A percentile compares a stretch with the other conserved stretches of the same genome.
phyloP scores from a whole-genome alignment of 1,139 yeast genomes.

The Trichomonascaceae sp. region DNA sequence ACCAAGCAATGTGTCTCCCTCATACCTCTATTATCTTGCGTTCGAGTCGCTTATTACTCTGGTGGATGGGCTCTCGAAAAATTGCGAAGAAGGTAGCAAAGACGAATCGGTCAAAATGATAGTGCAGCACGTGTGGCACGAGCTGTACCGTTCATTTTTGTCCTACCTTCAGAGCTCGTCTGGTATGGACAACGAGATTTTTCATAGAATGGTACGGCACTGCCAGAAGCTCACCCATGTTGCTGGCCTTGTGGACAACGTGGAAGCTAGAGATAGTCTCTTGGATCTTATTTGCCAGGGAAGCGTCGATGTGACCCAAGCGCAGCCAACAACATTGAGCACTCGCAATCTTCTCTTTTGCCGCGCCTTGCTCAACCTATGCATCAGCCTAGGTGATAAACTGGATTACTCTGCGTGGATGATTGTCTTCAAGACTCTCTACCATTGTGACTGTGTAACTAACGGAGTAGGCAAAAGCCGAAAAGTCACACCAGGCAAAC shows the following conservation, averaged over 20 bases:
- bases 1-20: constrained; percentile 43
- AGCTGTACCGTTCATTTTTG: no score
- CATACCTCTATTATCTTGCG: constrained; percentile 50
- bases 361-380: constrained; percentile 64
- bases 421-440: constrained; percentile 53
- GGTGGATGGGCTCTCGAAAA: constrained; percentile 67
- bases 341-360: constrained; percentile 62
- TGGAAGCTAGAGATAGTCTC: no score
- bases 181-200: no score
- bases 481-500: constrained; percentile 7
- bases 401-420: constrained; percentile 60
- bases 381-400: constrained; percentile 64
- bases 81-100: no score
- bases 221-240: constrained; percentile 73
- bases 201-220: no score
- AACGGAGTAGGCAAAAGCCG: constrained; percentile 14
- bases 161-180: no score
- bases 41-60: constrained; percentile 40
- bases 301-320: no score
- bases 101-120: no score
- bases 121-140: no score
- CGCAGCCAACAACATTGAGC: no score
- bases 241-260: no score
- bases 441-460: constrained; percentile 51
- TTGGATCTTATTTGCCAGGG: no score